These are phyloP conservation scores for Pseudoscleropodium purum DNA, from an alignment of 225 moss, liverwort and hornwort species.

Conservation along the genomic window DNA sequence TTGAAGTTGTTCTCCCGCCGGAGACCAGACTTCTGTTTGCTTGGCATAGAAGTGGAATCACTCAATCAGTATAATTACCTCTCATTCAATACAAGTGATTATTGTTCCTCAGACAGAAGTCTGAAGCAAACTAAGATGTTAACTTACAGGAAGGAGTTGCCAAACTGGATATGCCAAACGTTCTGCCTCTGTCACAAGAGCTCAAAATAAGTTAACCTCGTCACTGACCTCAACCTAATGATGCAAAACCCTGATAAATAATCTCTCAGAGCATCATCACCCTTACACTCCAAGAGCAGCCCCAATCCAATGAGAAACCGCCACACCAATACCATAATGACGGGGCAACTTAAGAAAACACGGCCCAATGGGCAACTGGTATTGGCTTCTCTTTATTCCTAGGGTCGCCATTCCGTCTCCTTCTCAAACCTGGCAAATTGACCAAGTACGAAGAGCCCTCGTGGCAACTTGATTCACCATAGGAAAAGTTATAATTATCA, in stretches of 20 bases:
- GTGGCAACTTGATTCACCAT: background rate
- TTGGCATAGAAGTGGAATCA: background rate
- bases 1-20: background rate
- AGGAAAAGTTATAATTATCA: background rate
- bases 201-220: too few species aligned
- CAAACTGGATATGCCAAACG: background rate
- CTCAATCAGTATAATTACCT: background rate
- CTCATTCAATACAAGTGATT: background rate
- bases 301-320: background rate
- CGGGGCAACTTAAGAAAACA: background rate
- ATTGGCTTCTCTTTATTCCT: fast-evolving
- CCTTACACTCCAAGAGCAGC: background rate
- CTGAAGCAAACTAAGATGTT: background rate
- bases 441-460: fast-evolving
- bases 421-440: background rate
- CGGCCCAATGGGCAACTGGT: fast-evolving
- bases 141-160: background rate
- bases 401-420: fast-evolving
- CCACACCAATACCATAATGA: background rate
- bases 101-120: background rate
- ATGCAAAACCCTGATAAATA: background rate
- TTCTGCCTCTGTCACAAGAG: background rate
- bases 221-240: background rate
- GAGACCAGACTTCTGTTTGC: background rate
- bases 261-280: background rate